Conservation (phyloP, 768 basidiomycete species). For the Flagelloscypha sp. region DNA sequence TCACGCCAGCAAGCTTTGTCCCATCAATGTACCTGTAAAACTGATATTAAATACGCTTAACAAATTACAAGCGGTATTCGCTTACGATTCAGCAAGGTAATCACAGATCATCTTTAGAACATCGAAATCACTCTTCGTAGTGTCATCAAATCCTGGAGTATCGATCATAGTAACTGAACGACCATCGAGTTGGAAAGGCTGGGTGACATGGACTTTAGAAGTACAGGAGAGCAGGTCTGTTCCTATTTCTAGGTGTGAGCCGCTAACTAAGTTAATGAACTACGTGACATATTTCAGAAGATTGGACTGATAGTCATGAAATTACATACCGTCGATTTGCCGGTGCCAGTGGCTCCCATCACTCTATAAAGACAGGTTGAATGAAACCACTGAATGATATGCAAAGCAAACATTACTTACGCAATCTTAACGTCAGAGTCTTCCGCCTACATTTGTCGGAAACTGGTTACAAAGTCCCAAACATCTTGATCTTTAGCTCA, state of each 20-base stretch:
- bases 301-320: background rate
- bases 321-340: slow-evolving; percentile 12
- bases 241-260: background rate
- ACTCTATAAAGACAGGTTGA: no score
- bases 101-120: slow-evolving; percentile 22
- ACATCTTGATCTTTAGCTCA: no score
- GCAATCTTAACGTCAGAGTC: no score
- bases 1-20: slow-evolving; percentile 27
- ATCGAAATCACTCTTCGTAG: slow-evolving; percentile 10
- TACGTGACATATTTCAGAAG: background rate
- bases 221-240: background rate
- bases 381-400: no score
- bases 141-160: slow-evolving; percentile 15
- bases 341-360: slow-evolving; percentile 14
- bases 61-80: no score
- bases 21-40: slow-evolving; percentile 17
- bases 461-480: no score
- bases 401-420: no score
- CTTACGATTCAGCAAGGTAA: slow-evolving; percentile 5
- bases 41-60: no score
- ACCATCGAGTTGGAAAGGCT: background rate
- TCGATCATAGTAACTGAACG: slow-evolving; percentile 11
- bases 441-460: no score
- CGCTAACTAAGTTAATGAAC: slow-evolving; percentile 1
- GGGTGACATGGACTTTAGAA: background rate